Evolutionary conservation across 345 rosid genomes (phyloP), one percentile per base, ranked within the genome.

Genomic region (Zanthoxylum bungeanum): DNA sequence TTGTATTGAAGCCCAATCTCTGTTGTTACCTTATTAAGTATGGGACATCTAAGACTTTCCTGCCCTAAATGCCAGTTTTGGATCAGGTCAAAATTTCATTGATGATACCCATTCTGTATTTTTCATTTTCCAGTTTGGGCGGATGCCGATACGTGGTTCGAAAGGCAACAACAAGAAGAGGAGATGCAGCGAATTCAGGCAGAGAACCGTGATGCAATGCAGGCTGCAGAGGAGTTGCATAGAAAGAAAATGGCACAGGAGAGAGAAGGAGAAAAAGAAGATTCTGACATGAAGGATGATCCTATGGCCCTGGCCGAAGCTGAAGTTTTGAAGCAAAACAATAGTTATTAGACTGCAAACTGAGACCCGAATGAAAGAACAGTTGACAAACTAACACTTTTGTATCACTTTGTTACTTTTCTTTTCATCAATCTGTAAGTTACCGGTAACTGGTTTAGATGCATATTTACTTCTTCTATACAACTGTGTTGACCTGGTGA

Each of bases 91-190:
- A 4, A 24, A 4, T 68, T 44, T 51, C 22, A 67, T 5, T 30
- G 12, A 27, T 63, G 61, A 42, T 22, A 46, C 24, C 71, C 51
- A 74, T 49, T 40, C 4, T 24, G 59, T 2, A 30, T 46, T 28
- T 73, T 17, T 31, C 25, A 40, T 65, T 37, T 36, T 69, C 47
- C 93, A 95, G 99, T 92, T 60, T 95, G 99, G 98, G 98, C 96
- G 56, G 99, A 92, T 71, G 99, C 98, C 49, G 99, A 95, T 64
- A 95, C 99, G 12, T 95, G 99, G 99, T 92, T 92, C 46, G 98
- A 95, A 77, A 66, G 98, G 76, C 98, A 92, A 81, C 95, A 85
- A 69, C 97, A 95, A 79, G 93, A 92, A 60, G 90, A 92, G 83
- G 99, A 95, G 62, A 88, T 92, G 89, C 79, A 81, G 60, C 85